These are phyloP conservation scores for Ramalina intermedia DNA, from an alignment of 495 filamentous ascomycete species.

Conservation along the genomic window DNA sequence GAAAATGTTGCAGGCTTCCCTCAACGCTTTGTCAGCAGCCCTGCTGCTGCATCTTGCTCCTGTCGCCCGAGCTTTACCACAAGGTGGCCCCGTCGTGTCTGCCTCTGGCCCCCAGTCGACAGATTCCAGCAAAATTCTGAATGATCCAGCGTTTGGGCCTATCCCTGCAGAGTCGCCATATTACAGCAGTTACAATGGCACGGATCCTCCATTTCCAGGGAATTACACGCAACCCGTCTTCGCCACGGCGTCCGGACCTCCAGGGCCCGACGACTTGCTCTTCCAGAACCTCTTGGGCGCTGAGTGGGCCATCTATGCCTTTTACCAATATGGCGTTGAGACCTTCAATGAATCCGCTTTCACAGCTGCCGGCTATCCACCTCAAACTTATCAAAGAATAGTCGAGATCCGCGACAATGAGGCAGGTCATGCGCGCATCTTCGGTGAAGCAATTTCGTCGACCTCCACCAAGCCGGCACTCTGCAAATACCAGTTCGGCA, in stretches of 20 bases:
- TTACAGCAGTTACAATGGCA: slow-evolving; percentile 4
- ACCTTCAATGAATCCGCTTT: slow-evolving; percentile 29
- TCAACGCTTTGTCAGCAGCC: too few relatives aligned
- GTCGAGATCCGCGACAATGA: slow-evolving; percentile 42
- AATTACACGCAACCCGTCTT: slow-evolving; percentile 28
- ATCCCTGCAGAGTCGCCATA: slow-evolving; percentile 2
- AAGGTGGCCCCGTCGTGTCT: too few relatives aligned
- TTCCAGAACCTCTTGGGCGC: slow-evolving; percentile 41
- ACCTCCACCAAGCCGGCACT: slow-evolving; percentile 37
- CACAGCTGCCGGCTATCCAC: slow-evolving; percentile 26
- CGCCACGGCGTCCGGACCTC: slow-evolving; percentile 22
- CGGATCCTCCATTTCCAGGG: slow-evolving; percentile 26
- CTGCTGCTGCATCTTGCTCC: too few relatives aligned
- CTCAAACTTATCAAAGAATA: slow-evolving; percentile 33
- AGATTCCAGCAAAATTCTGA: not conserved
- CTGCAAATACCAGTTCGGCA: slow-evolving; percentile 32
- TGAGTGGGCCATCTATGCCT: slow-evolving; percentile 40
- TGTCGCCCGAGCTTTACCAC: too few relatives aligned
- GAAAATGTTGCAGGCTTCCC: too few relatives aligned
- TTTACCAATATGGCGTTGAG: slow-evolving; percentile 39
- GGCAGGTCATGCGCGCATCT: slow-evolving; percentile 40
- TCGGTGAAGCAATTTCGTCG: slow-evolving; percentile 36
- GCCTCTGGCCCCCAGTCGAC: too few relatives aligned
- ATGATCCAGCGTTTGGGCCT: slow-evolving; percentile 7
- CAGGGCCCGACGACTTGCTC: slow-evolving; percentile 29